Base-by-base conservation (phyloP, 257 asterid genomes). In the Anisodus acutangulus region DNA sequence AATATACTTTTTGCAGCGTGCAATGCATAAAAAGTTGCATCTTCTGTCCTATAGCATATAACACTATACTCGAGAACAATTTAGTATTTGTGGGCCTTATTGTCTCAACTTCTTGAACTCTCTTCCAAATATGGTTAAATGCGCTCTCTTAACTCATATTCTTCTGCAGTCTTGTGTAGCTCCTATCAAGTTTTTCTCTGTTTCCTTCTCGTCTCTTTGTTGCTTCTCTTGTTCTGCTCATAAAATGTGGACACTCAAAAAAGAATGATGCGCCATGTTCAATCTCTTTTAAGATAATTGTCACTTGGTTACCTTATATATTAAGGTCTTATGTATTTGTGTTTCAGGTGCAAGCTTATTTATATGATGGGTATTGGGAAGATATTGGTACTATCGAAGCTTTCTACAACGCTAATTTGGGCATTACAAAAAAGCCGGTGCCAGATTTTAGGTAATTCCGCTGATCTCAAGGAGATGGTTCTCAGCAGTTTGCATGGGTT, bases 381-480 rank as follows among this genome's bases (percentile, higher is more conserved):
- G 99, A 95, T 87, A 95, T 95, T 87, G 99, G 99, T 83, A 95
- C 99, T 15, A 95, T 95, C 86, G 99, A 95, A 90, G 99, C 99
- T 84, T 95, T 95, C 89, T 95, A 95, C 87, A 95, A 95, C 87
- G 99, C 99, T 71, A 95, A 95, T 89, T 88, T 95, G 58, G 98
- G 99, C 67, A 94, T 95, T 84, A 95, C 98, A 5, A 95, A 95
- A 79, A 95, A 94, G 88, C 99, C 99, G 16, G 89, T 95, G 68
- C 99, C 99, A 78, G 99, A 95, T 89, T 95, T 95, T 88, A 95
- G 97, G 99, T 94, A 54, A 64, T 51, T 35, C 19, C 41, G 43
- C 51, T 67, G 4, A 12, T 66, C 68, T 82, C 81, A 22, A 76
- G 1, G 62, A 74, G 69, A 10, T n/a, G 3, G 64, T 83, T 76